These are phyloP conservation scores for Dioscorea alata DNA, from an alignment of 106 monocot genomes.

Conservation along the genomic window DNA sequence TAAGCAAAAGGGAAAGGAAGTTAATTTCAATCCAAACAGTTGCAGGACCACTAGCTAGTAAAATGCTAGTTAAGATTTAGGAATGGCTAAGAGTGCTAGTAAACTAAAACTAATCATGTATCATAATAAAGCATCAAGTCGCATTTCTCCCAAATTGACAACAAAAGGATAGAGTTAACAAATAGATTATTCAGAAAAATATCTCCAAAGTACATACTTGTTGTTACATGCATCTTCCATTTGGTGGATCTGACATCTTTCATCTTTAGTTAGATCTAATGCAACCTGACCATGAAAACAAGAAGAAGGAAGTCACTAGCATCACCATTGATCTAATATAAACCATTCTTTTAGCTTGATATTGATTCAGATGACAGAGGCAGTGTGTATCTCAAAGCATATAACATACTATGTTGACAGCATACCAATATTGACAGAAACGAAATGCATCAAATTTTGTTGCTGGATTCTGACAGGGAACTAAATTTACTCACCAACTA, in stretches of 20 bases:
- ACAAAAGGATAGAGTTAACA: not conserved
- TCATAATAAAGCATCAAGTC: not conserved
- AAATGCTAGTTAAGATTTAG: not conserved
- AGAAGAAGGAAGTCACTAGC: not conserved
- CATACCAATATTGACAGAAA: not conserved
- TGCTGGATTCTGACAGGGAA: too few relatives aligned
- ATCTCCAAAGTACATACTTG: slow-evolving; percentile 31
- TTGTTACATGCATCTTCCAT: slow-evolving; percentile 39
- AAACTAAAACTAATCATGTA: not conserved
- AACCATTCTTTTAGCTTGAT: not conserved
- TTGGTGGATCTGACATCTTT: slow-evolving; percentile 51
- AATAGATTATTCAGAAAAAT: not conserved
- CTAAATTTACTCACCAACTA: too few relatives aligned
- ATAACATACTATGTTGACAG: not conserved
- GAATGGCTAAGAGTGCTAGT: not conserved
- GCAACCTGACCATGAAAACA: slow-evolving; percentile 52
- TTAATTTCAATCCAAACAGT: not conserved
- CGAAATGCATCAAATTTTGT: too few relatives aligned
- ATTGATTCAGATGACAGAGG: not conserved
- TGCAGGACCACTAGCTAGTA: not conserved
- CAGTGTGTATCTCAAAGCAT: not conserved
- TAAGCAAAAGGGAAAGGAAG: too few relatives aligned
- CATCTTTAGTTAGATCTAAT: slow-evolving; percentile 75
- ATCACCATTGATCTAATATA: not conserved
- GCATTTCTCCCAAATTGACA: not conserved